These are phyloP conservation scores for Colletotrichum melonis DNA, from an alignment of 2,329 filamentous ascomycete species.

Conservation along the genomic window DNA sequence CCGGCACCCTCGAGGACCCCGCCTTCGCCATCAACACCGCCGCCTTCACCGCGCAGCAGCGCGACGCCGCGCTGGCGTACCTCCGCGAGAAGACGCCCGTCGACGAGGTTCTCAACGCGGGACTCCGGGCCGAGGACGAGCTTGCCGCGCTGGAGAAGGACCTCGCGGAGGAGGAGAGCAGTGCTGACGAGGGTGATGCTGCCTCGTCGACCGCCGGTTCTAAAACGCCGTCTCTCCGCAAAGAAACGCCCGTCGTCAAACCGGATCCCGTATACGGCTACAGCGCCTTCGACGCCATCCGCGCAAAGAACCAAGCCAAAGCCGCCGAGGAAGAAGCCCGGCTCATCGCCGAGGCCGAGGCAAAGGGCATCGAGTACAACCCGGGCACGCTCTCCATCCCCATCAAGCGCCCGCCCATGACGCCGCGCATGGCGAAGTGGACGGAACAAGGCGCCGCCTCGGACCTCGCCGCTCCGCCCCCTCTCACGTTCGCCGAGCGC, in stretches of 20 bases:
- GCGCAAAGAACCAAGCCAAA: slow-evolving; percentile 62
- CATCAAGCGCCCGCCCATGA: slow-evolving; percentile 52
- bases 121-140: slow-evolving; percentile 72
- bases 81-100: slow-evolving; percentile 66
- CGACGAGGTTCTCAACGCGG: slow-evolving; percentile 70
- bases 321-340: slow-evolving; percentile 59
- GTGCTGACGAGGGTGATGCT: slow-evolving; percentile 36
- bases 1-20: slow-evolving; percentile 72
- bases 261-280: slow-evolving; percentile 67
- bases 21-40: slow-evolving; percentile 59
- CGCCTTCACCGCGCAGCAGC: slow-evolving; percentile 53
- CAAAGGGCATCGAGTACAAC: slow-evolving; percentile 39
- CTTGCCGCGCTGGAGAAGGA: slow-evolving; percentile 62
- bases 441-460: slow-evolving; percentile 57
- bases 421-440: slow-evolving; percentile 54
- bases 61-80: slow-evolving; percentile 62
- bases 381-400: slow-evolving; percentile 55
- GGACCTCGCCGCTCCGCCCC: slow-evolving; percentile 61
- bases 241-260: slow-evolving; percentile 41
- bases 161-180: slow-evolving; percentile 27
- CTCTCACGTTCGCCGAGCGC: slow-evolving; percentile 63
- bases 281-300: slow-evolving; percentile 67
- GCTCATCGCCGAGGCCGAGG: slow-evolving; percentile 47
- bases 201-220: slow-evolving; percentile 18
- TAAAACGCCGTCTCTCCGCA: slow-evolving; percentile 13